Conservation (phyloP, 179 eudicot species). For the Actinidia chinensis region DNA sequence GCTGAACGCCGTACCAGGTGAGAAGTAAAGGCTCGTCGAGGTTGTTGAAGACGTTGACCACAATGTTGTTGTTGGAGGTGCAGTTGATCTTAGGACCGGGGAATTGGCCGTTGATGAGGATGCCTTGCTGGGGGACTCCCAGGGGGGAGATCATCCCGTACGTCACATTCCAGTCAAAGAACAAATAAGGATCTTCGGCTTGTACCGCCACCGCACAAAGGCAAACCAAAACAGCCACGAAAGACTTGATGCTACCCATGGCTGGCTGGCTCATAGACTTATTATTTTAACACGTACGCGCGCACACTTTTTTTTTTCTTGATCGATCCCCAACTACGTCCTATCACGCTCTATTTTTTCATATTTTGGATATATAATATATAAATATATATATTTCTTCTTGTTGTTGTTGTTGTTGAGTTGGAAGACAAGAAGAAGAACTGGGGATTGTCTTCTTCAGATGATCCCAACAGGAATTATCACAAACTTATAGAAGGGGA, state of each 20-base stretch:
- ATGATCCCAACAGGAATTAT: not conserved
- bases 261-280: not conserved
- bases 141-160: conserved; percentile 32
- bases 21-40: conserved; percentile 41
- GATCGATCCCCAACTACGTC: too few species aligned
- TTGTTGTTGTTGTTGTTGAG: not conserved
- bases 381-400: not conserved
- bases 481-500: not conserved
- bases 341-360: too few species aligned
- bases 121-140: conserved; percentile 32
- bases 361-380: not conserved
- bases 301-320: not conserved
- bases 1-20: conserved; percentile 36
- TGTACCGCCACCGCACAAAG: conserved; percentile 3
- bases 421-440: not conserved
- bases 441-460: not conserved
- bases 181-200: conserved; percentile 36
- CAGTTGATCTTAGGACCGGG: conserved; percentile 39
- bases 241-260: conserved; percentile 16
- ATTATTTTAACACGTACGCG: not conserved
- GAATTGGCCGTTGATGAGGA: conserved; percentile 34
- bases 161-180: conserved; percentile 30
- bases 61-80: conserved; percentile 36
- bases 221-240: conserved; percentile 17
- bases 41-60: conserved; percentile 33